Evolutionary conservation across 768 basidiomycete genomes (phyloP), one percentile per base, ranked within the genome.

Genomic region (Lactifluus hygrophoroides): DNA sequence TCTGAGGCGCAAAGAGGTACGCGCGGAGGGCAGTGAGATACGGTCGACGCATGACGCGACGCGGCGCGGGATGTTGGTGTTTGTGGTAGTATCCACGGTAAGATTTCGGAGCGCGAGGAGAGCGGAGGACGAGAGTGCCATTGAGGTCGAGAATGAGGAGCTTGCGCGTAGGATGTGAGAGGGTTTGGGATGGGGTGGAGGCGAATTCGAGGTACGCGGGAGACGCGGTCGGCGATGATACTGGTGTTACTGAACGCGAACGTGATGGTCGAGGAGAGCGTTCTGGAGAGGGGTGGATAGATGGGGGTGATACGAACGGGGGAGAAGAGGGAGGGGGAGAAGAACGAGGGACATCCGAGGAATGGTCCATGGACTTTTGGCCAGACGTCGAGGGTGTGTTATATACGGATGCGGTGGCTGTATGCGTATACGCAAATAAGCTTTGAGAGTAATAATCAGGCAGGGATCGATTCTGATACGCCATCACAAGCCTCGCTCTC

Each of bases 91-190:
- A 32, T 16, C 35, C 49, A 6, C 46, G 60, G 19, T 5, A 19
- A 43, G 47, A 51, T n/a, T 53, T 48, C 6, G 44, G 57, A 13
- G 51, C 30, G 53, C 75, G 77, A 0, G 76, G 70, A 5, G 82
- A 76, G 30, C 88, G 84, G 30, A 81, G 74, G 25, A 90, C 76
- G 16, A 90, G 78, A 0, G 86, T 83, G 14, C 88, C 88, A 62
- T 90, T 88, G 27, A 88, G 73, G 67, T 91, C 88, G 7, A 91
- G 76, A 5, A 90, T 76, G 49, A 90, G 75, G 1, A 90, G 77
- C 66, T 90, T 90, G 23, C 84, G 77, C 5, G 67, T 19, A 0
- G 73, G 70, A 6, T 71, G 64, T 0, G 60, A 27, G 34, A 74
- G 55, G 0, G 56, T 30, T 16, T 60, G 34, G 1, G 77, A 75